Base-by-base conservation (phyloP, 805 yeast species). In the Scheffersomyces stipitis region DNA sequence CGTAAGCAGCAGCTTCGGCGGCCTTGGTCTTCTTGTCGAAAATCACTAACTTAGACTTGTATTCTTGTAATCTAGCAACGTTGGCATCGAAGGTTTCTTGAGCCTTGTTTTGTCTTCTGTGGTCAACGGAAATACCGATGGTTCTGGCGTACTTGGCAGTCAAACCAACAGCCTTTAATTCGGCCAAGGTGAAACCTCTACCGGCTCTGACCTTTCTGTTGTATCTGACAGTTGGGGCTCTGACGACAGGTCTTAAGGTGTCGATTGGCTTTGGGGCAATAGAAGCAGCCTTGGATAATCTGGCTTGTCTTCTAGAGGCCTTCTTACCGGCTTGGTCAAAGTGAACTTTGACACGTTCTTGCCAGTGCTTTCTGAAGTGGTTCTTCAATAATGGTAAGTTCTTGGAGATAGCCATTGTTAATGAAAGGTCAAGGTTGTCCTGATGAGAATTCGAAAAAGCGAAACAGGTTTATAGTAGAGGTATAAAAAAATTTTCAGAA, bases 361-460 rank as follows among this genome's bases (percentile, higher is more conserved):
- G 98, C 99, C 99, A 93, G 96, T 91, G 91, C 87, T 91, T 91
- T 83, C 97, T 86, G 96, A 91, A 91, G 82, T 93, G 99, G 85
- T 91, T 91, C 85, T 87, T 88, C 83, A 87, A 86, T 80, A 91
- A 80, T 81, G 98, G 96, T 80, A 89, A 83, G 81, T 91, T 91
- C 90, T 93, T 91, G 64, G 93, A 76, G 83, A 93, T 89, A 76
- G 98, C 99, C 90, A 74, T 68, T 53, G 49, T 37, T 42, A 41
- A 37, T 36, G 40, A 44, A 34, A 41, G 26, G 40, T 38, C 30
- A 22, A 36, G 34, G 32, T 26, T 34, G 33, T 23, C 42, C 34
- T 39, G 42, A 30, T 29, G 48, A 40, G 41, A 28, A 31, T 35
- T 33, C 30, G 29, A 35, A 26, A 26, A 35, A 28, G n/a, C 18